Evolutionary conservation across 345 rosid genomes (phyloP).

Genomic region (Citrus glauca): DNA sequence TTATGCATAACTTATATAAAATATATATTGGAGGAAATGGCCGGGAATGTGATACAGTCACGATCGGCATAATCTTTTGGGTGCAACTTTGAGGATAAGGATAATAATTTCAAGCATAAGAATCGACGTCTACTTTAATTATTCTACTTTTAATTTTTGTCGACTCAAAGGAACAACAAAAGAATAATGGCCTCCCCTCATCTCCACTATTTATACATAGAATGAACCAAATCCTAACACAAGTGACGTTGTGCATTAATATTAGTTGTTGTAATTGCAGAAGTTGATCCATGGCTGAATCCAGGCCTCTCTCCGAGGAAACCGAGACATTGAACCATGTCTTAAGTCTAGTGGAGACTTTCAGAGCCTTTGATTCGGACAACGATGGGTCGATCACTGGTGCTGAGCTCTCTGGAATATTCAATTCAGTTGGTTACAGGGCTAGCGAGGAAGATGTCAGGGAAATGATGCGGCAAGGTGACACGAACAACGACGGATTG

Average conservation of each 20-base stretch:
- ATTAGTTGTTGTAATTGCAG: neutral
- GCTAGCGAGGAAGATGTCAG: conserved; percentile 43
- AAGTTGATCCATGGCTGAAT: conserved; percentile 36
- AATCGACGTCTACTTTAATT: neutral
- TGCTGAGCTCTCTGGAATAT: conserved; percentile 55
- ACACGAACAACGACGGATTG: conserved; percentile 43
- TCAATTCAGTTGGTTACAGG: conserved; percentile 51
- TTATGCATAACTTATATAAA: neutral
- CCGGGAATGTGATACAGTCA: neutral
- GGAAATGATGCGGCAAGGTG: conserved; percentile 52
- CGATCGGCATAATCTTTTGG: neutral
- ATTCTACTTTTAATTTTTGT: conserved; percentile 15
- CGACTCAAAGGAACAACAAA: neutral
- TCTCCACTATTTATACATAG: conserved; percentile 2
- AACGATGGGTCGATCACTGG: conserved; percentile 48
- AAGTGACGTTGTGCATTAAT: conserved; percentile 1
- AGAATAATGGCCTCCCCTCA: neutral
- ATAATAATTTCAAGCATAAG: conserved; percentile 19
- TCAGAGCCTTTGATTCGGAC: conserved; percentile 56
- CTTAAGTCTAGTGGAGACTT: conserved; percentile 47
- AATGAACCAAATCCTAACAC: neutral
- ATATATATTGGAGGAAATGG: neutral
- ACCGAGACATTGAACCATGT: conserved; percentile 46
- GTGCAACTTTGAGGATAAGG: neutral
- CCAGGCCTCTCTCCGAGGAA: conserved; percentile 29